phyloP scores from a whole-genome alignment of 352 stramenopile genomes.

The Pythium scleroteichum region DNA sequence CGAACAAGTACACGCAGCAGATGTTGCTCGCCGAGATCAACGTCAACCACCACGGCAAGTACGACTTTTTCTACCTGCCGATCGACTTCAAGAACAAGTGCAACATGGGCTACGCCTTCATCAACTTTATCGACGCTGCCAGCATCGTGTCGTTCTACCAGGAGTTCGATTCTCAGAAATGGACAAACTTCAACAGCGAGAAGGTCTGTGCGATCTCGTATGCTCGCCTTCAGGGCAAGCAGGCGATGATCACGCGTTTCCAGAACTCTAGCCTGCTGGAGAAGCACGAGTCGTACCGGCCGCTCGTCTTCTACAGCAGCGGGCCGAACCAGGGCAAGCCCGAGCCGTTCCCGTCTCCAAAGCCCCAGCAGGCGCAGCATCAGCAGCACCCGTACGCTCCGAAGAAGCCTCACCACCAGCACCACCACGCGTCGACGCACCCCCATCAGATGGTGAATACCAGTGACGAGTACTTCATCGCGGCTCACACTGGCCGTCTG shows the following conservation, averaged over 20 bases:
- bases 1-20: slow-evolving; percentile 99
- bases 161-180: slow-evolving; percentile 88
- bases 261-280: slow-evolving; percentile 97
- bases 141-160: slow-evolving; percentile 80
- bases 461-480: slow-evolving; percentile 21
- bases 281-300: slow-evolving; percentile 92
- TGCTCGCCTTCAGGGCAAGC: slow-evolving; percentile 96
- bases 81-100: slow-evolving; percentile 99
- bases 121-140: slow-evolving; percentile 97
- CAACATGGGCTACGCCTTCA: slow-evolving; percentile 99
- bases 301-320: slow-evolving; percentile 88
- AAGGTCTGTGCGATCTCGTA: slow-evolving; percentile 99
- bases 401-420: slow-evolving; percentile 18
- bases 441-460: slow-evolving; percentile 12
- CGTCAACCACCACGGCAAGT: slow-evolving; percentile 88
- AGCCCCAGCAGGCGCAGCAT: slow-evolving; percentile 29
- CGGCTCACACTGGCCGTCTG: slow-evolving; percentile 5
- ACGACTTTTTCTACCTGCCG: slow-evolving; percentile 99
- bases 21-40: slow-evolving; percentile 99
- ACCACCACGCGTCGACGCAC: slow-evolving; percentile 9
- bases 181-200: slow-evolving; percentile 99
- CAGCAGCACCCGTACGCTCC: slow-evolving; percentile 7
- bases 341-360: slow-evolving; percentile 69
- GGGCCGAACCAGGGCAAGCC: slow-evolving; percentile 66
- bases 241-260: slow-evolving; percentile 98